Evolutionary conservation across 768 basidiomycete genomes (phyloP), one percentile per base, ranked within the genome.

Genomic region (Rhodotorula toruloides): DNA sequence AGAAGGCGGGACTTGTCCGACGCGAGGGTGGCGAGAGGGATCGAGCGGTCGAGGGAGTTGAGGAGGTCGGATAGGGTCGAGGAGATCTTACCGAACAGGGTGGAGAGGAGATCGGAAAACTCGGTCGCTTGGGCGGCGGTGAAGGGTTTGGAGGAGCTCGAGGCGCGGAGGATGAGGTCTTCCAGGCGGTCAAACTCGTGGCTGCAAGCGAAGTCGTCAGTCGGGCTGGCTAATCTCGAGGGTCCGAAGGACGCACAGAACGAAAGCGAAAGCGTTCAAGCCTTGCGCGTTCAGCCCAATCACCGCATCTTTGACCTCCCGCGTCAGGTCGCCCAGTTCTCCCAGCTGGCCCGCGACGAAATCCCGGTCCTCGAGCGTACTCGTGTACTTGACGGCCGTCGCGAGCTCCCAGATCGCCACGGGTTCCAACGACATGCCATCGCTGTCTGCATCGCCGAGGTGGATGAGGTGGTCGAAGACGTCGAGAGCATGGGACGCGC

Each of bases 381-480:
- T 56, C 36, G 72, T 68, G 53, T 72, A 70, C 21, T 42, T 44
- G n/a, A 76, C 74, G 9, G 74, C 72, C 16, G 74, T 68, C 19
- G 73, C 68, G 7, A 76, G 61, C 55, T 75, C 74, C 76, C 76
- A 76, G 48, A 71, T 63, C 65, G 74, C 74, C 8, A 68, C 68
- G 6, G 73, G 76, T 36, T 76, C 71, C 27, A 76, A 34, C 2
- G 43, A 49, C 39, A 72, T 21, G 1, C 58, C 63, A 7, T 37
- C 55, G 27, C 32, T 65, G 50, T 25, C 44, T 16, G 32, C 61
- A 32, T 40, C 63, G 13, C 43, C 66, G 44, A 76, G 65, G 27
- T 62, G 47, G 14, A 73, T 31, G 3, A 76, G 60, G 29, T 62
- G 57, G 29, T 73, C 65, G 40, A 76, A 76, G 47, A 76, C 60